Percentiles rank a stretch among this genome's conserved stretches.
phyloP scores from a whole-genome alignment of 805 yeast genomes.

The Metschnikowia borealis region DNA sequence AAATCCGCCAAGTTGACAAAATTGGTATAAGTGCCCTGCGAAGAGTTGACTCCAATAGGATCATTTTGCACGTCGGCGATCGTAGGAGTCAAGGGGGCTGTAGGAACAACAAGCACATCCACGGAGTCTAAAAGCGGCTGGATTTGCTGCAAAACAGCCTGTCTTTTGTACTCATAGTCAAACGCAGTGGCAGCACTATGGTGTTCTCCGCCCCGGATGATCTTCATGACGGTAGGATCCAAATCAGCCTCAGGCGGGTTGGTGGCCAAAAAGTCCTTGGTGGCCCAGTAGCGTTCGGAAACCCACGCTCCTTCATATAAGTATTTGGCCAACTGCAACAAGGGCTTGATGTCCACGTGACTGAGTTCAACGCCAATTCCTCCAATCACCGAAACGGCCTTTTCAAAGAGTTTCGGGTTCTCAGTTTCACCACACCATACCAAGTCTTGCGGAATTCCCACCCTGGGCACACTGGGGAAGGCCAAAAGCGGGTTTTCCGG shows the following conservation, averaged over 20 bases:
- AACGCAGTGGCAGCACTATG: slow-evolving; percentile 81
- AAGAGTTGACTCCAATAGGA: slow-evolving; percentile 79
- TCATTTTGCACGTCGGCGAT: slow-evolving; percentile 67
- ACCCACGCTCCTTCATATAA: slow-evolving; percentile 99
- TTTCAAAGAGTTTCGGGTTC: slow-evolving; percentile 64
- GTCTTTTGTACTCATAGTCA: slow-evolving; percentile 82
- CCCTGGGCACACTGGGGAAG: slow-evolving; percentile 55
- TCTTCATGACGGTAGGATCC: slow-evolving; percentile 78
- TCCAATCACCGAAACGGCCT: slow-evolving; percentile 50
- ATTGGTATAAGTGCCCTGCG: slow-evolving; percentile 97
- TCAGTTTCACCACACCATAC: slow-evolving; percentile 79
- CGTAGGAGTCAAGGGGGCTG: slow-evolving; percentile 90
- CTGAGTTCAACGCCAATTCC: slow-evolving; percentile 51
- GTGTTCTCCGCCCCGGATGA: slow-evolving; percentile 74
- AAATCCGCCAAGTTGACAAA: slow-evolving; percentile 92
- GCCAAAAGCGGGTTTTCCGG: slow-evolving; percentile 62
- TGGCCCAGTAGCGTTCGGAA: slow-evolving; percentile 87
- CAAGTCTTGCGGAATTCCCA: slow-evolving; percentile 73
- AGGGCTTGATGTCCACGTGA: slow-evolving; percentile 66
- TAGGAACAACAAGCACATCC: slow-evolving; percentile 85
- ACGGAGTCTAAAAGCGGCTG: slow-evolving; percentile 49
- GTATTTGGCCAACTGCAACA: slow-evolving; percentile 78
- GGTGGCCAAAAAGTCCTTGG: slow-evolving; percentile 63
- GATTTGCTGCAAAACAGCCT: slow-evolving; percentile 68
- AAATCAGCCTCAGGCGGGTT: slow-evolving; percentile 66